Evolutionary conservation across 768 basidiomycete genomes (phyloP), one percentile per base, ranked within the genome.

Genomic region (Serendipita vermifera): DNA sequence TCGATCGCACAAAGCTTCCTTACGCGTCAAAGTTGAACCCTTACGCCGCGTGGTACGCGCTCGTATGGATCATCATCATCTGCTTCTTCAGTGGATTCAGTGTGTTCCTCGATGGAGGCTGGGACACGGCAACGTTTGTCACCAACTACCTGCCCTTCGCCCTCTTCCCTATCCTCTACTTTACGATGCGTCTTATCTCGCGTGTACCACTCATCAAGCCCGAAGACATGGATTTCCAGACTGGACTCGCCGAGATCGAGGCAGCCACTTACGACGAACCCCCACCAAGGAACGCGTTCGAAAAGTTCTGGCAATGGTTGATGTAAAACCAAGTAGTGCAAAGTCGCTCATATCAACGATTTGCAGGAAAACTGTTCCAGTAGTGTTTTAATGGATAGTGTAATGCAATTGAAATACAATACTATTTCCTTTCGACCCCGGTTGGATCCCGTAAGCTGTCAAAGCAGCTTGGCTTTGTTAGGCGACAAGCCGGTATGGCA

Each of bases 181-280:
- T 74, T 33, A 74, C 68, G 15, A 77, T 81, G 58, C 79, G 78
- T 63, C 59, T 83, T 36, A 75, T 72, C 65, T 77, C 73, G 57
- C 76, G 73, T 63, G 69, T 70, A 38, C 71, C 72, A 17, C 61
- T 72, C 26, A 70, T 81, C 39, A 65, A 69, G 33, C 60, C 81
- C 0, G 64, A 74, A 20, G 80, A 93, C 33, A 92, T 97, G 87
- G 93, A 96, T 70, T 92, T 93, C 64, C 70, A 81, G 38, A 74
- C 76, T 3, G 78, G 82, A 58, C 72, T 86, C 55, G 80, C 76
- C 33, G 78, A 83, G 64, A 81, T 87, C 40, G 82, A 82, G 63
- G 82, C 82, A 0, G 81, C 70, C 26, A 48, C 56, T 3, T 77
- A 77, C 62, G 85, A 88, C 39, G 84, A 88, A 17, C 77, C 76